phyloP scores from a whole-genome alignment of 352 stramenopile genomes.

The Pythium chondricola region DNA sequence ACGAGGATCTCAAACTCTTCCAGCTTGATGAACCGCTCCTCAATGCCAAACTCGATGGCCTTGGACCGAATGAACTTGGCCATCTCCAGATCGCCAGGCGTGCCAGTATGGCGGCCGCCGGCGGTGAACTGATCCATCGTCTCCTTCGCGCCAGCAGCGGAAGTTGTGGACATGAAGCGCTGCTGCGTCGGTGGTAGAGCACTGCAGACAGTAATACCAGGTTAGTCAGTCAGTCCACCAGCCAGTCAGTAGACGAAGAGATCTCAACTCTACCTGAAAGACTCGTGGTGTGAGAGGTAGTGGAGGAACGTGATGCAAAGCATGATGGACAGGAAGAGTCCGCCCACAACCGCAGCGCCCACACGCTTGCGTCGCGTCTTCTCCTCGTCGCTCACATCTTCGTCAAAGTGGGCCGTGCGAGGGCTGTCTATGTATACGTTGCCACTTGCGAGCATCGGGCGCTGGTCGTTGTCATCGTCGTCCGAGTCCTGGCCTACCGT shows the following conservation, averaged over 20 bases:
- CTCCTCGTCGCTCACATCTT: constrained; percentile 43
- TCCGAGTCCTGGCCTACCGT: constrained; percentile 30
- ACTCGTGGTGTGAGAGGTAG: constrained; percentile 58
- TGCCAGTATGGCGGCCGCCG: constrained; percentile 50
- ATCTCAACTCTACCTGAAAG: constrained; percentile 69
- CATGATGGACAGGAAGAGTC: constrained; percentile 51
- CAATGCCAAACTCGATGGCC: constrained; percentile 69
- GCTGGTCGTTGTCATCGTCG: constrained; percentile 32
- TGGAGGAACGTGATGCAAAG: constrained; percentile 63
- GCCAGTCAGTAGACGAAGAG: too few relatives aligned
- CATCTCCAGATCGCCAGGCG: constrained; percentile 60
- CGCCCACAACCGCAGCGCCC: constrained; percentile 45
- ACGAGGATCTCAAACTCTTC: constrained; percentile 80
- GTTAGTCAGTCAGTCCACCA: constrained; percentile 1
- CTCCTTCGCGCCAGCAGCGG: constrained; percentile 51
- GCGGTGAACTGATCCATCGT: constrained; percentile 70
- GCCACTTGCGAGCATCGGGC: constrained; percentile 26
- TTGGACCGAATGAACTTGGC: constrained; percentile 69
- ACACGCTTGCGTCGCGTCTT: constrained; percentile 45
- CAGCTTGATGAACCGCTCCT: constrained; percentile 68
- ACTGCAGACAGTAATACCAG: constrained; percentile 13
- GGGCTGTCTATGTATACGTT: constrained; percentile 76
- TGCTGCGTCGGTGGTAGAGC: constrained; percentile 67
- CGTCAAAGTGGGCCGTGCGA: constrained; percentile 33
- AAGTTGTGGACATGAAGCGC: constrained; percentile 71